phyloP scores from a whole-genome alignment of 345 rosid species.

The Syzygium oleosum region DNA sequence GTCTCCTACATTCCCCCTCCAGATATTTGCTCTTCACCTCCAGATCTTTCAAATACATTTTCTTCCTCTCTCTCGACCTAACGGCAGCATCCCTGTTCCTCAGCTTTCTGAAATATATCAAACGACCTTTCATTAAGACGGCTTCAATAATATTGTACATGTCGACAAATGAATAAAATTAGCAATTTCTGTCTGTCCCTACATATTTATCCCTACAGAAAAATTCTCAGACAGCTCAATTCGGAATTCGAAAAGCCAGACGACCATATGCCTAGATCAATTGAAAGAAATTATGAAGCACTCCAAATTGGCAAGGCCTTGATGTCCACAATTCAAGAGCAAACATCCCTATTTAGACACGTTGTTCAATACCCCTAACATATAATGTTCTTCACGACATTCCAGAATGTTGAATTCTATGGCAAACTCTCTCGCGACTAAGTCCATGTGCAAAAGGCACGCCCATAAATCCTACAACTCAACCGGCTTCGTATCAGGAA shows the following conservation, averaged over 20 bases:
- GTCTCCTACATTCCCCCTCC: slow-evolving; percentile 77
- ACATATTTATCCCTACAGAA: not conserved
- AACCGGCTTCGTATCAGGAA: not conserved
- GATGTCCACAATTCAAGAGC: not conserved
- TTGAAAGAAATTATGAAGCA: not conserved
- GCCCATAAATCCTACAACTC: not conserved
- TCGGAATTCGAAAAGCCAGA: not conserved
- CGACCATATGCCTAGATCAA: not conserved
- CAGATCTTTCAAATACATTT: slow-evolving; percentile 56
- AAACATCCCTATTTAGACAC: not conserved
- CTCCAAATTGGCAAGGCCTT: not conserved
- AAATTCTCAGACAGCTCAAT: not conserved
- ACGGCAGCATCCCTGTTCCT: slow-evolving; percentile 87
- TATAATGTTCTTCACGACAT: not conserved
- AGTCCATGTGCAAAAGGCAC: not conserved
- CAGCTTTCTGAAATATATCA: slow-evolving; percentile 49
- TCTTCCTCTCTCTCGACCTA: slow-evolving; percentile 88
- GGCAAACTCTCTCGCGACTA: not conserved
- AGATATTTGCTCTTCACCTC: slow-evolving; percentile 75
- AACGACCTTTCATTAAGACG: not conserved
- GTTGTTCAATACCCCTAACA: not conserved
- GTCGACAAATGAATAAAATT: not conserved
- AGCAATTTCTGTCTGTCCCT: not conserved
- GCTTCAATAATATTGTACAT: not conserved
- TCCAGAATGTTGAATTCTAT: not conserved